These are phyloP conservation scores for Crucihimalaya himalaica DNA, from an alignment of 345 rosid genomes.

Conservation along the genomic window DNA sequence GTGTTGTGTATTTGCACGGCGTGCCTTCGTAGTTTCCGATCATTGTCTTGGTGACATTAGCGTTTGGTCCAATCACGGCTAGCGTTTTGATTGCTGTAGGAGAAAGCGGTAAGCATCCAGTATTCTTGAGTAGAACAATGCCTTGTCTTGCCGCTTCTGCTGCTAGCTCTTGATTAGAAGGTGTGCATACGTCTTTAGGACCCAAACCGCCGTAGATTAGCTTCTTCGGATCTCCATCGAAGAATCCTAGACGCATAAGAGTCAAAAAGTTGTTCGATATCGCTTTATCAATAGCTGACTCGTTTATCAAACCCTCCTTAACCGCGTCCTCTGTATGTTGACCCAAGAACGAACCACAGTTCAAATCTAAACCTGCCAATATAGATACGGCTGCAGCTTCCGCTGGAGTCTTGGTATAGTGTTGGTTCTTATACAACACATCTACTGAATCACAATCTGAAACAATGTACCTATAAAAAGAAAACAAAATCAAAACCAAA, in stretches of 20 bases:
- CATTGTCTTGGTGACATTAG: conserved; percentile 92
- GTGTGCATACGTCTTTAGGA: conserved; percentile 80
- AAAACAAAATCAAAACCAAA: not conserved
- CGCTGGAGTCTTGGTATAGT: conserved; percentile 80
- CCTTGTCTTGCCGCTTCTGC: conserved; percentile 94
- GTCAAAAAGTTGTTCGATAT: conserved; percentile 81
- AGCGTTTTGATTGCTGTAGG: conserved; percentile 54
- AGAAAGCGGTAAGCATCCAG: conserved; percentile 67
- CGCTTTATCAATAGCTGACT: conserved; percentile 59
- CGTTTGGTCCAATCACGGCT: conserved; percentile 93
- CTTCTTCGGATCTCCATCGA: conserved; percentile 83
- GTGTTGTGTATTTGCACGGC: conserved; percentile 86
- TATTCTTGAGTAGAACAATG: conserved; percentile 83
- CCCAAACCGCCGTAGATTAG: conserved; percentile 73
- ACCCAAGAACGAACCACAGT: conserved; percentile 79
- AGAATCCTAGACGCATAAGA: conserved; percentile 88
- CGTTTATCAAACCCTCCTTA: conserved; percentile 60
- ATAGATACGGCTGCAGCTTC: conserved; percentile 88
- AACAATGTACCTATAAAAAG: conserved; percentile 73
- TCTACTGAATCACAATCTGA: conserved; percentile 90
- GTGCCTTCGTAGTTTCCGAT: conserved; percentile 94
- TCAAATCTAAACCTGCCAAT: conserved; percentile 78
- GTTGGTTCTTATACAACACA: conserved; percentile 59
- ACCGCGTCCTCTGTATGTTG: conserved; percentile 82
- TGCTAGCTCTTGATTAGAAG: conserved; percentile 70